Evolutionary conservation across 495 filamentous ascomycete species (phyloP), one percentile per base, ranked within the genome.

Genomic region (Penicillium parvum): DNA sequence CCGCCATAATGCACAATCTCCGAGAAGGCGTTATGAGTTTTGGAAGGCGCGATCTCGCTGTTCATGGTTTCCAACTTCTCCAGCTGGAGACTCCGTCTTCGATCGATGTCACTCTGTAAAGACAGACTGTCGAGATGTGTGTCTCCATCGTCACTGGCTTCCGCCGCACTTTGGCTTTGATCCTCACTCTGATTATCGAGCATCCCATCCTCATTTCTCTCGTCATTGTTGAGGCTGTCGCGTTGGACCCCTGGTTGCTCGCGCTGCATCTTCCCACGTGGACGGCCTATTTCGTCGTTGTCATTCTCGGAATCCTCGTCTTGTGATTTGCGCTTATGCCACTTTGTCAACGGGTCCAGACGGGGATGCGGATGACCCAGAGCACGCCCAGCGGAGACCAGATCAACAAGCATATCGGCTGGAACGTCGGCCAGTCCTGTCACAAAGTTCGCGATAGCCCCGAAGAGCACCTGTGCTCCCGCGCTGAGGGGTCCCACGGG

Each of bases 381-480:
- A 72, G 83, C 21, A 68, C 69, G 22, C 82, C 55, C 12, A 64
- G 66, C 60, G 72, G 86, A 48, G 73, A 71, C 50, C 81, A 58
- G 64, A 54, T 49, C 86, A 65, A 15, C 65, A 46, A 87, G 81
- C 12, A 95, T 76, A 11, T 85, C 85, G 10, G 76, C 69, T 0
- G 91, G 90, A 16, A 96, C 78, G 49, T 94, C 88, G 4, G 85
- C 86, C 21, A 90, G 68, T 1, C 88, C 89, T 74, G 91, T 86
- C 54, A 84, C 74, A 35, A 97, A 77, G 44, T 73, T 83, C 11
- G 80, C 73, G 25, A 88, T 69, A 6, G 88, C 86, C 4, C 88
- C 88, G 10, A 91, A 66, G 2, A 96, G 60, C 0, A 88, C 85
- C 12, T 81, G 78, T 1, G 86, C 79, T 21, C 76, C 78, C 10